Percentiles rank a stretch among this genome's conserved stretches.
Conservation (phyloP, 805 yeast genomes). For the Lipomyces orientalis region DNA sequence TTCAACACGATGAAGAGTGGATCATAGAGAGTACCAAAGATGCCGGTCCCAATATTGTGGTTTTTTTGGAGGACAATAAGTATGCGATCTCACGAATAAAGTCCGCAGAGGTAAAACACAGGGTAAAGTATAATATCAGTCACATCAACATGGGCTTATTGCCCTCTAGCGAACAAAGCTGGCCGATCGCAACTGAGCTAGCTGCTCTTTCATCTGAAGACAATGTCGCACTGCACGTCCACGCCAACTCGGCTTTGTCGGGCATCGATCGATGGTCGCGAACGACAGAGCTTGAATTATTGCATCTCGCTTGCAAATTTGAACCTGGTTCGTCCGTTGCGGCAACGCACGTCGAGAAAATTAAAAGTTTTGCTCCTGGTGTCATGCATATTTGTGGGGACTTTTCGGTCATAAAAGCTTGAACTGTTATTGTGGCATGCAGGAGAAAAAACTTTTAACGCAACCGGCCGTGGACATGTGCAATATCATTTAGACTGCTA, state of each 20-base stretch:
- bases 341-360: conserved; percentile 59
- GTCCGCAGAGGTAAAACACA: conserved; percentile 10
- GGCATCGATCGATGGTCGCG: conserved; percentile 49
- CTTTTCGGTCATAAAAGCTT: conserved; percentile 32
- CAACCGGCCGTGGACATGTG: too few relatives aligned
- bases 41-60: conserved; percentile 46
- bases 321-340: conserved; percentile 16
- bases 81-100: conserved; percentile 52
- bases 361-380: conserved; percentile 88
- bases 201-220: conserved; percentile 24
- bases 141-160: conserved; percentile 81
- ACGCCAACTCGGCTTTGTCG: conserved; percentile 67
- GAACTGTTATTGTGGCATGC: not conserved
- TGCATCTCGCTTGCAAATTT: not conserved
- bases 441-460: not conserved
- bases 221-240: conserved; percentile 58
- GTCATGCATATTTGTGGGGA: conserved; percentile 77
- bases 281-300: conserved; percentile 38
- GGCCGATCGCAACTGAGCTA: conserved; percentile 54
- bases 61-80: conserved; percentile 71
- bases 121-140: conserved; percentile 43
- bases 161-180: conserved; percentile 71
- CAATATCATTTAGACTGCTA: too few relatives aligned
- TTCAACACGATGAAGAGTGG: conserved; percentile 47
- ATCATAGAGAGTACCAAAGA: conserved; percentile 39